These are phyloP conservation scores for Pseudocercospora fijiensis DNA, from an alignment of 2,329 filamentous ascomycete genomes.

Conservation along the genomic window DNA sequence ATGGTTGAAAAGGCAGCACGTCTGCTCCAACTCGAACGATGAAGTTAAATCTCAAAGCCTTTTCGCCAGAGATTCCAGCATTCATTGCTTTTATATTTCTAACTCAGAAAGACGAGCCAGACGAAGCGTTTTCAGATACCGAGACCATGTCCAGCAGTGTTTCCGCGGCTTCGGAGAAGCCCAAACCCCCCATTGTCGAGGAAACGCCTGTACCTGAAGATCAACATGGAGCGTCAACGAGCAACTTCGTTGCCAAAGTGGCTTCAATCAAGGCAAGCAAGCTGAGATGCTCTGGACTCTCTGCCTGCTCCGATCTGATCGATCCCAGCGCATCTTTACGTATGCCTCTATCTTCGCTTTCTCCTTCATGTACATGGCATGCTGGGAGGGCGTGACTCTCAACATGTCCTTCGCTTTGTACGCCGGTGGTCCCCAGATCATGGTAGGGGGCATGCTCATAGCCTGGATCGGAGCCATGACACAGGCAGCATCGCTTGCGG, in stretches of 20 bases:
- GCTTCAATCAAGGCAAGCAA: neutral
- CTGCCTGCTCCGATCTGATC: neutral
- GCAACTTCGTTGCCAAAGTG: neutral
- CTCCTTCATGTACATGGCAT: constrained; percentile 9
- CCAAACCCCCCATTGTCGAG: neutral
- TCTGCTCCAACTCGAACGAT: neutral
- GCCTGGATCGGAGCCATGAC: constrained; percentile 5
- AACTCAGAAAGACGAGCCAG: too few relatives aligned
- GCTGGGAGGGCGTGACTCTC: neutral
- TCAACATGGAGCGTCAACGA: neutral
- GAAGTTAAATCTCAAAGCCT: too few relatives aligned
- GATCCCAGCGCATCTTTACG: neutral
- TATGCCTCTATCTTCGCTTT: constrained; percentile 8
- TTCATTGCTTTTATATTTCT: neutral
- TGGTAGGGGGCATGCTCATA: constrained; percentile 9
- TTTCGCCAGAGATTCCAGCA: neutral
- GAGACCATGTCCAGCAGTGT: too few relatives aligned
- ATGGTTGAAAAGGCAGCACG: neutral
- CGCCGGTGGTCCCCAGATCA: constrained; percentile 6
- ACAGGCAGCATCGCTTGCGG: constrained; percentile 31
- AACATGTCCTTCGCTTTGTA: constrained; percentile 12
- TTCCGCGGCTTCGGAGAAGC: neutral
- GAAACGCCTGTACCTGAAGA: neutral
- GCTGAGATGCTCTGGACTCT: neutral
- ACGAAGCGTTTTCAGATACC: too few relatives aligned